Conservation (phyloP, 768 basidiomycete species). For the Brasilioporus rufonigricans region DNA sequence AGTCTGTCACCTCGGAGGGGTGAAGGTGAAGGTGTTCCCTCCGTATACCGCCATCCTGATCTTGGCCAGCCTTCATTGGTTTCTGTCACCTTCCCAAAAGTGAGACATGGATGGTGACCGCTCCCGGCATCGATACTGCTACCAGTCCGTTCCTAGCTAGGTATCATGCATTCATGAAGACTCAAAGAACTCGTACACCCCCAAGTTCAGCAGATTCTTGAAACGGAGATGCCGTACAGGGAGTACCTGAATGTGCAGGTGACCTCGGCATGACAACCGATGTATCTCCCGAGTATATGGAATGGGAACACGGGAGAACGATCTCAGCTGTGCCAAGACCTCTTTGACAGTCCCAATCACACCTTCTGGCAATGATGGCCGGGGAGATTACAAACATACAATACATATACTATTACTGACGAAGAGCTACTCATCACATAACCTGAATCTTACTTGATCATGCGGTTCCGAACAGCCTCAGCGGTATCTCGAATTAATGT, state of each 20-base stretch:
- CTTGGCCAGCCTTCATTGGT: neutral
- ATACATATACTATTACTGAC: no score
- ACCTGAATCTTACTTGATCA: no score
- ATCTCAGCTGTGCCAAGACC: neutral
- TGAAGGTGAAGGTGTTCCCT: no score
- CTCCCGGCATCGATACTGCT: neutral
- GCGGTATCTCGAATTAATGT: no score
- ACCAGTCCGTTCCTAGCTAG: slow-evolving; percentile 7
- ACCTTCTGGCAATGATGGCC: no score
- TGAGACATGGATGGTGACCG: neutral
- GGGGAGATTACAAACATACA: no score
- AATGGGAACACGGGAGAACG: slow-evolving; percentile 6
- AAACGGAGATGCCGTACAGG: neutral
- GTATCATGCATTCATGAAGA: neutral
- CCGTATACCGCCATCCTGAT: slow-evolving; percentile 9
- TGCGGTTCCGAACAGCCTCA: no score
- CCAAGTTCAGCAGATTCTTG: neutral
- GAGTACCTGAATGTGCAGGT: slow-evolving; percentile 1
- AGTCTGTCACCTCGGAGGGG: no score
- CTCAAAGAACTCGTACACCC: neutral
- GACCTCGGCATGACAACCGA: neutral
- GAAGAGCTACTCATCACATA: no score
- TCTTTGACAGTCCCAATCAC: no score
- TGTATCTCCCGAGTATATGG: neutral
- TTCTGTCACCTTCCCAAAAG: neutral